Percentiles rank a stretch among this genome's conserved stretches.
These are phyloP conservation scores for Comarum palustre DNA, from an alignment of 306 rosid genomes.

Conservation along the genomic window DNA sequence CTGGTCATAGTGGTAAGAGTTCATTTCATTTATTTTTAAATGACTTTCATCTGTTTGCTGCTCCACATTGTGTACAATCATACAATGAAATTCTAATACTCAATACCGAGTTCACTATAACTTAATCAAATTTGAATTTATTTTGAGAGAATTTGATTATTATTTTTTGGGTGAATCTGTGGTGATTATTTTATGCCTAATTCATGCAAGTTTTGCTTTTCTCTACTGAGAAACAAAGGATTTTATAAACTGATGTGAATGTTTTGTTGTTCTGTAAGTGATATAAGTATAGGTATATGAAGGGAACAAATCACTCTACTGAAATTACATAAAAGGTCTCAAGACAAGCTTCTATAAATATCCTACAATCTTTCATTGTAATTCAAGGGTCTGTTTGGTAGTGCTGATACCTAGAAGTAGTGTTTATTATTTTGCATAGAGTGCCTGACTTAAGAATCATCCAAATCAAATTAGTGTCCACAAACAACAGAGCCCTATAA, in stretches of 20 bases:
- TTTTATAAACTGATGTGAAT: neutral
- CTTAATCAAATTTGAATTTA: neutral
- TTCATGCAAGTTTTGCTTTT: neutral
- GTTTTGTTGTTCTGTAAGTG: neutral
- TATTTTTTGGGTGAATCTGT: no score
- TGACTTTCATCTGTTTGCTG: neutral
- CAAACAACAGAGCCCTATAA: neutral
- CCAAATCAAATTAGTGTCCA: neutral
- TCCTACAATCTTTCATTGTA: neutral
- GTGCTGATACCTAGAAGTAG: neutral
- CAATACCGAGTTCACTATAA: neutral
- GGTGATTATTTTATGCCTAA: neutral
- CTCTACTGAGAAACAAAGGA: no score
- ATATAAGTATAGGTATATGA: neutral
- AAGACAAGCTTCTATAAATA: neutral
- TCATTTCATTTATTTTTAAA: neutral
- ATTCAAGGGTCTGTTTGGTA: neutral
- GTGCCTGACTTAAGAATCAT: neutral
- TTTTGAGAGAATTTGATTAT: neutral
- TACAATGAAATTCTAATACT: neutral
- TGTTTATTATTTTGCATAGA: neutral
- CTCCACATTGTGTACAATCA: neutral
- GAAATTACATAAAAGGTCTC: neutral
- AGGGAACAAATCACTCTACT: neutral
- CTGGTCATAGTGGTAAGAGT: constrained; percentile 69